Conservation (phyloP, 495 filamentous ascomycete species). For the Aspergillus leporis region DNA sequence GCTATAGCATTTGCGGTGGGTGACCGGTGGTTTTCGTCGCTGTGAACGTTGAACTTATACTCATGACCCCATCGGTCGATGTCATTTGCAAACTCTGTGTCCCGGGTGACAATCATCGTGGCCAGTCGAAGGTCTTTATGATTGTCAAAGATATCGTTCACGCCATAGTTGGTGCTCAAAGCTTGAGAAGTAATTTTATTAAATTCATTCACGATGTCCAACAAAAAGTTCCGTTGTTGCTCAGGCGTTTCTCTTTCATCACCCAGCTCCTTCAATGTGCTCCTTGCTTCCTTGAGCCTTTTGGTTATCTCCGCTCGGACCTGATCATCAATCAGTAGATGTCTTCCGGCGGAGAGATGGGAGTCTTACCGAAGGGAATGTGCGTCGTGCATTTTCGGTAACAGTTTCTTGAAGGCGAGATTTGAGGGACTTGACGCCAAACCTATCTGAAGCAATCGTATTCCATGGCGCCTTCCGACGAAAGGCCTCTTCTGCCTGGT, state of each 20-base stretch:
- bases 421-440: slow-evolving; percentile 52
- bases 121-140: slow-evolving; percentile 37
- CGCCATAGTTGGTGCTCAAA: slow-evolving; percentile 45
- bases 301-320: slow-evolving; percentile 47
- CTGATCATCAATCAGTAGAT: slow-evolving; percentile 15
- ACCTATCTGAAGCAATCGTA: slow-evolving; percentile 40
- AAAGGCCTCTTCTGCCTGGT: slow-evolving; percentile 27
- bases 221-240: slow-evolving; percentile 48
- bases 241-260: slow-evolving; percentile 37
- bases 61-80: slow-evolving; percentile 41
- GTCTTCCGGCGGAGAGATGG: background rate
- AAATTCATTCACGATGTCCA: slow-evolving; percentile 42
- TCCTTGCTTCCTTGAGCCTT: slow-evolving; percentile 33
- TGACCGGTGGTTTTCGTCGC: slow-evolving; percentile 2
- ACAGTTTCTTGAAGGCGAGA: slow-evolving; percentile 24
- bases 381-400: slow-evolving; percentile 15
- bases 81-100: slow-evolving; percentile 40
- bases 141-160: slow-evolving; percentile 38
- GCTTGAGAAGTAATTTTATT: slow-evolving; percentile 40
- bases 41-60: slow-evolving; percentile 30
- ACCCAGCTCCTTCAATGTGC: slow-evolving; percentile 43
- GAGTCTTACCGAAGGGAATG: slow-evolving; percentile 14
- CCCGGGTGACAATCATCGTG: slow-evolving; percentile 44
- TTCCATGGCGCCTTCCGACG: slow-evolving; percentile 42
- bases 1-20: background rate